Evolutionary conservation across 1,284 basidiomycete genomes (phyloP).

Genomic region (Pholiota adiposa): DNA sequence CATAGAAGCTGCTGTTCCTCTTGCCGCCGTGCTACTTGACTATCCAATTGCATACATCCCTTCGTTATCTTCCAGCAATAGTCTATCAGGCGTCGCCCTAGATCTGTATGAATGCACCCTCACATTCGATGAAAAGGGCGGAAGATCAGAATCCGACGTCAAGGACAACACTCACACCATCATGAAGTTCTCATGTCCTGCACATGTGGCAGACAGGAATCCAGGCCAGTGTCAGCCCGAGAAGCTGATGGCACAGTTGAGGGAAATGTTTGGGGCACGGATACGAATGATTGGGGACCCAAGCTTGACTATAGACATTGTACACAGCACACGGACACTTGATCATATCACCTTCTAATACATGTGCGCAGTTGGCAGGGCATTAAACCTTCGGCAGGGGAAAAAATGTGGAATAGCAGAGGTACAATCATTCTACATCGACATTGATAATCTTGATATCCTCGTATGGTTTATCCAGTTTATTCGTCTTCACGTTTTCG

Average conservation of each 20-base stretch:
- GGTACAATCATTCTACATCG: constrained; percentile 56
- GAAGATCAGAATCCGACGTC: background rate
- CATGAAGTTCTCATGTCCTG: constrained; percentile 31
- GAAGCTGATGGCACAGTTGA: constrained; percentile 14
- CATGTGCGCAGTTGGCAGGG: constrained; percentile 20
- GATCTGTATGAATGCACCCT: constrained; percentile 28
- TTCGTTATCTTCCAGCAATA: background rate
- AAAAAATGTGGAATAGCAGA: background rate
- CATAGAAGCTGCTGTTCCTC: constrained; percentile 22
- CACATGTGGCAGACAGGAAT: background rate
- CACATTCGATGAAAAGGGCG: background rate
- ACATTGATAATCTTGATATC: constrained; percentile 90
- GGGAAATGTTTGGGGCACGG: constrained; percentile 15
- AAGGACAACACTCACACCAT: constrained; percentile 12
- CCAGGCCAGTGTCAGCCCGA: constrained; percentile 10
- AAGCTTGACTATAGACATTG: constrained; percentile 10
- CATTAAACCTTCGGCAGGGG: background rate
- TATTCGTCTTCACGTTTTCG: constrained; percentile 81
- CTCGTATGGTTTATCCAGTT: constrained; percentile 86
- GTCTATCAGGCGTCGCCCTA: constrained; percentile 17
- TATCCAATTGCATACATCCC: constrained; percentile 30
- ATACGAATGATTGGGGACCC: constrained; percentile 12
- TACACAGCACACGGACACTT: constrained; percentile 16
- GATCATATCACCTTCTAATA: constrained; percentile 20
- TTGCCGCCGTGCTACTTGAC: constrained; percentile 30